phyloP scores from a whole-genome alignment of 1,139 yeast genomes.

The Blastobotrys proliferans region DNA sequence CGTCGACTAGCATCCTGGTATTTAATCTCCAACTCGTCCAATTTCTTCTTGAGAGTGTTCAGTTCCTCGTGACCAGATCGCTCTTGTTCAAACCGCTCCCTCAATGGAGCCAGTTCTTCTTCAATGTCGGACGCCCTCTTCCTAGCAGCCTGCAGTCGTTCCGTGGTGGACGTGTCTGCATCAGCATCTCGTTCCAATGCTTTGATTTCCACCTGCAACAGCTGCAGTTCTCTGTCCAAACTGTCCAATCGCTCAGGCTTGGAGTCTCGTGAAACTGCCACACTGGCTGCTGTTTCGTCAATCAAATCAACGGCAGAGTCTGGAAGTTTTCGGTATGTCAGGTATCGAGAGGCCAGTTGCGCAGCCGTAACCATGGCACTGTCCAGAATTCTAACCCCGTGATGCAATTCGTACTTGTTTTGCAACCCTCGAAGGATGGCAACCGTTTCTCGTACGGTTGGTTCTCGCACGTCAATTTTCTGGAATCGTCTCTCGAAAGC shows the following conservation, averaged over 20 bases:
- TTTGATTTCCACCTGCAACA: slow-evolving; percentile 90
- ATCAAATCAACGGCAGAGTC: slow-evolving; percentile 97
- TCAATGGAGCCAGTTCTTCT: slow-evolving; percentile 79
- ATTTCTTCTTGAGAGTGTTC: slow-evolving; percentile 80
- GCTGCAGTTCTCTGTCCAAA: slow-evolving; percentile 85
- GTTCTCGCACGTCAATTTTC: slow-evolving; percentile 92
- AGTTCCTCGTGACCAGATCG: slow-evolving; percentile 89
- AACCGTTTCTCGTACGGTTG: slow-evolving; percentile 86
- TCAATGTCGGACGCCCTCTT: slow-evolving; percentile 78
- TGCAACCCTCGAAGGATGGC: slow-evolving; percentile 96
- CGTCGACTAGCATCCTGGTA: slow-evolving; percentile 97
- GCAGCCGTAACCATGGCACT: slow-evolving; percentile 95
- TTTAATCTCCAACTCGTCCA: slow-evolving; percentile 88
- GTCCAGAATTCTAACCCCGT: slow-evolving; percentile 94
- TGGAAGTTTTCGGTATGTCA: slow-evolving; percentile 93
- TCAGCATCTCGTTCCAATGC: slow-evolving; percentile 96
- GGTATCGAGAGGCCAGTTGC: slow-evolving; percentile 87
- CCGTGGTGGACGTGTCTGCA: slow-evolving; percentile 81
- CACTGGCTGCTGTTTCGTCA: slow-evolving; percentile 96
- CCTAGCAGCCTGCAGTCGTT: slow-evolving; percentile 73
- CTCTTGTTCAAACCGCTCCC: slow-evolving; percentile 82
- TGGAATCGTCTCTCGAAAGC: slow-evolving; percentile 99
- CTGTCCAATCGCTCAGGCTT: slow-evolving; percentile 95
- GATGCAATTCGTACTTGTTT: slow-evolving; percentile 94
- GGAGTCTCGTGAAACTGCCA: slow-evolving; percentile 96